Conservation (phyloP, 2,329 filamentous ascomycete genomes). For the Hypoxylon sp. region DNA sequence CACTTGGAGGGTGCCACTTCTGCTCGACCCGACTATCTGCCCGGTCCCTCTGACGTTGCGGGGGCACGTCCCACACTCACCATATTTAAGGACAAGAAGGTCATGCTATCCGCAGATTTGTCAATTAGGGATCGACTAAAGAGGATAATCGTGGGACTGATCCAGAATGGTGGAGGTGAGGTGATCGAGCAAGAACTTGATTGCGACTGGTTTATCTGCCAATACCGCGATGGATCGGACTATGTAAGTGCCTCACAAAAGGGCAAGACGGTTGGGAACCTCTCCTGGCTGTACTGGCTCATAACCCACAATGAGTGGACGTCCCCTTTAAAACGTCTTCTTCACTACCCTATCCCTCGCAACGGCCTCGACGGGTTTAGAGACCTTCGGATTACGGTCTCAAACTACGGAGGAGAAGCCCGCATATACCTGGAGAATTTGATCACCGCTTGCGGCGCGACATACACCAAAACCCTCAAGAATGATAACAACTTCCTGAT, state of each 20-base stretch:
- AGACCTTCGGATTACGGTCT: slow-evolving; percentile 81
- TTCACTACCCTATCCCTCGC: slow-evolving; percentile 88
- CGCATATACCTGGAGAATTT: slow-evolving; percentile 93
- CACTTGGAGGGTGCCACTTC: slow-evolving; percentile 74
- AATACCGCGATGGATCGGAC: slow-evolving; percentile 81
- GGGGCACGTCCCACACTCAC: slow-evolving; percentile 62
- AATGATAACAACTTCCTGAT: slow-evolving; percentile 95
- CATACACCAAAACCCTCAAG: slow-evolving; percentile 94
- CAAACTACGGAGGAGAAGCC: slow-evolving; percentile 95
- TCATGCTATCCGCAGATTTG: slow-evolving; percentile 81
- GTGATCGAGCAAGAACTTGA: slow-evolving; percentile 71
- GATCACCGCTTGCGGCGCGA: slow-evolving; percentile 81
- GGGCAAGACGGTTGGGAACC: slow-evolving; percentile 86
- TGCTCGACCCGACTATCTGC: slow-evolving; percentile 55
- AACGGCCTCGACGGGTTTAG: slow-evolving; percentile 82
- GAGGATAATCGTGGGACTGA: slow-evolving; percentile 73
- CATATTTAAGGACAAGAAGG: slow-evolving; percentile 79
- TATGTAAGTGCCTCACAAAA: slow-evolving; percentile 80
- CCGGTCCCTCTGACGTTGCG: slow-evolving; percentile 48
- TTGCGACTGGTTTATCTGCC: slow-evolving; percentile 86
- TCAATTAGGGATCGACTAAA: slow-evolving; percentile 72
- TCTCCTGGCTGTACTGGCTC: slow-evolving; percentile 92
- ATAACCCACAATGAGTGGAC: slow-evolving; percentile 91
- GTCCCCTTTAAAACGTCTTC: slow-evolving; percentile 79
- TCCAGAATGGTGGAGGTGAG: slow-evolving; percentile 74